Conservation (phyloP, 106 monocot genomes). For the Narthecium ossifragum region DNA sequence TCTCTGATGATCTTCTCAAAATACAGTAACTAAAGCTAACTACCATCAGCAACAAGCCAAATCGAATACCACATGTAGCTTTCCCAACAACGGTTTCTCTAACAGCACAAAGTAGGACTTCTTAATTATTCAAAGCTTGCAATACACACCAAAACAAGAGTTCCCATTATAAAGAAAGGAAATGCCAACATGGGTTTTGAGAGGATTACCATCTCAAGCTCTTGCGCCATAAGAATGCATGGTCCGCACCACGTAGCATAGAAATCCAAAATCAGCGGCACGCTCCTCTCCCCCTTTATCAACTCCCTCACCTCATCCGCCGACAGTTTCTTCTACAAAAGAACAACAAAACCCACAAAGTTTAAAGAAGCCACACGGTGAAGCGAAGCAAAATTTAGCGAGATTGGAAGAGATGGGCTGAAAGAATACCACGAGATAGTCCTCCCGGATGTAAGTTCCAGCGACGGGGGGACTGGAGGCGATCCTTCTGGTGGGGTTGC, state of each 20-base stretch:
- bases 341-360: neutral
- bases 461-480: too few species aligned
- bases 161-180: neutral
- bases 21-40: neutral
- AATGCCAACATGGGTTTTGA: neutral
- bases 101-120: too few species aligned
- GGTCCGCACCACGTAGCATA: conserved; percentile 99
- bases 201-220: conserved; percentile 70
- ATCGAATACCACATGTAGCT: neutral
- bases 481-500: too few species aligned
- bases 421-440: conserved; percentile 57
- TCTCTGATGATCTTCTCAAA: too few species aligned
- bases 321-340: conserved; percentile 70
- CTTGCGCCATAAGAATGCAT: conserved; percentile 91
- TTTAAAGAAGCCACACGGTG: neutral
- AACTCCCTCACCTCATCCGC: conserved; percentile 68
- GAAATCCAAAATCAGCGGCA: conserved; percentile 81
- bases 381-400: neutral
- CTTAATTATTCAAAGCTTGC: too few species aligned
- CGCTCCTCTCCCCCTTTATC: conserved; percentile 53
- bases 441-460: conserved; percentile 72
- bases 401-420: too few species aligned
- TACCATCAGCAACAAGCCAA: neutral
- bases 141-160: neutral
- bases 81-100: neutral